phyloP scores from a whole-genome alignment of 164 flowering plant species.

The Vitis amurensis region DNA sequence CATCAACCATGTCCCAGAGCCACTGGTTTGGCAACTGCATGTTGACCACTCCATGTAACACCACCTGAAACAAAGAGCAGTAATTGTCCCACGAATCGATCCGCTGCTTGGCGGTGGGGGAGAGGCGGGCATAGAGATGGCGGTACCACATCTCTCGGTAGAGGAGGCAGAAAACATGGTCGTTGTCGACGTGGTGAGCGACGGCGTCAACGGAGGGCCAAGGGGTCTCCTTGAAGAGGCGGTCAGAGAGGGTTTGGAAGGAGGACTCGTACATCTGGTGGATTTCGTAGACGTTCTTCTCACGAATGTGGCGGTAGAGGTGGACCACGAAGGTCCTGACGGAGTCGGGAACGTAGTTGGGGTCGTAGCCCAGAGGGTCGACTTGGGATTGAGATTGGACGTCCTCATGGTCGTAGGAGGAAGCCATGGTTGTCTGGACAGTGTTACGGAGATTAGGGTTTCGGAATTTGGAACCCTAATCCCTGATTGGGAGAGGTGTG shows the following conservation, averaged over 20 bases:
- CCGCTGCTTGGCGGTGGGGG: slow-evolving; percentile 78
- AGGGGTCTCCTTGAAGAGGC: slow-evolving; percentile 84
- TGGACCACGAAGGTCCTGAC: slow-evolving; percentile 91
- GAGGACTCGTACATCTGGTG: slow-evolving; percentile 97
- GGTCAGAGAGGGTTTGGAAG: slow-evolving; percentile 76
- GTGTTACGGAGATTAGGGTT: neutral
- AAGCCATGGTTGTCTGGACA: slow-evolving; percentile 19
- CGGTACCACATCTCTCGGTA: slow-evolving; percentile 98
- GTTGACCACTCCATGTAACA: slow-evolving; percentile 89
- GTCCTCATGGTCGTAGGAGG: slow-evolving; percentile 35
- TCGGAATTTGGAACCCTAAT: neutral
- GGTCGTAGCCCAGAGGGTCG: slow-evolving; percentile 56
- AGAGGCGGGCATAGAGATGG: slow-evolving; percentile 75
- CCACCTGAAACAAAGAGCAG: slow-evolving; percentile 69
- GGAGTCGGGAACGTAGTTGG: slow-evolving; percentile 90
- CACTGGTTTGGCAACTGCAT: slow-evolving; percentile 99
- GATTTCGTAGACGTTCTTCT: slow-evolving; percentile 96
- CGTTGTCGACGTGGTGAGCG: slow-evolving; percentile 79
- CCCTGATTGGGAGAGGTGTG: neutral
- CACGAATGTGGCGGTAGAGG: slow-evolving; percentile 93
- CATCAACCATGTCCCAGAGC: slow-evolving; percentile 99
- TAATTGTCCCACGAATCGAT: slow-evolving; percentile 96
- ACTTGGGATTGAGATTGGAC: slow-evolving; percentile 12
- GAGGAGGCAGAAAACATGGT: slow-evolving; percentile 92
- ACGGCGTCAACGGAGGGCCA: slow-evolving; percentile 97